These are phyloP conservation scores for Gaultheria prostrata DNA, from an alignment of 148 eudicot species.

Conservation along the genomic window DNA sequence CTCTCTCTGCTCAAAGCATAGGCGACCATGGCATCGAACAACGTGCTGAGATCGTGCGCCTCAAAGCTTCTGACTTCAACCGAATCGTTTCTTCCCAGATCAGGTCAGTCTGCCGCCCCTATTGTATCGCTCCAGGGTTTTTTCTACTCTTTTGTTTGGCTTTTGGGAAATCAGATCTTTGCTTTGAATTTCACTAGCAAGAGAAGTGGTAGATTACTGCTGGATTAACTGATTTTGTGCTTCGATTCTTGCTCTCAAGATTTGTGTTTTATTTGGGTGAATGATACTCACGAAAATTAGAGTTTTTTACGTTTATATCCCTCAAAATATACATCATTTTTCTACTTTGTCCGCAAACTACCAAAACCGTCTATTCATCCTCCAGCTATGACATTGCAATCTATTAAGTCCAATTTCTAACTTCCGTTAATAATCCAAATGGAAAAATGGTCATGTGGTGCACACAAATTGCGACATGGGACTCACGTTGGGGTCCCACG, in stretches of 20 bases:
- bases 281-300: neutral
- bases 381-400: no score
- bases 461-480: no score
- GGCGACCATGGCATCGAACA: conserved; percentile 59
- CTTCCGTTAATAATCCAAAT: no score
- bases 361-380: no score
- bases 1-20: neutral
- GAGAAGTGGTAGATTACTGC: neutral
- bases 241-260: neutral
- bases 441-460: no score
- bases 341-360: no score
- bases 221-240: neutral
- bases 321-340: no score
- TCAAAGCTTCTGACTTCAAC: conserved; percentile 54
- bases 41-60: conserved; percentile 56
- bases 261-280: neutral
- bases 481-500: no score
- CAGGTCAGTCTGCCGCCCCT: conserved; percentile 38
- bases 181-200: neutral
- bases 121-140: neutral
- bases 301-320: no score
- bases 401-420: no score
- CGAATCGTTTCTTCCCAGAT: conserved; percentile 43
- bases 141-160: neutral
- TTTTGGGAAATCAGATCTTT: neutral